These are phyloP conservation scores for Diaporthe ampelina DNA, from an alignment of 2,329 filamentous ascomycete genomes.

Conservation along the genomic window DNA sequence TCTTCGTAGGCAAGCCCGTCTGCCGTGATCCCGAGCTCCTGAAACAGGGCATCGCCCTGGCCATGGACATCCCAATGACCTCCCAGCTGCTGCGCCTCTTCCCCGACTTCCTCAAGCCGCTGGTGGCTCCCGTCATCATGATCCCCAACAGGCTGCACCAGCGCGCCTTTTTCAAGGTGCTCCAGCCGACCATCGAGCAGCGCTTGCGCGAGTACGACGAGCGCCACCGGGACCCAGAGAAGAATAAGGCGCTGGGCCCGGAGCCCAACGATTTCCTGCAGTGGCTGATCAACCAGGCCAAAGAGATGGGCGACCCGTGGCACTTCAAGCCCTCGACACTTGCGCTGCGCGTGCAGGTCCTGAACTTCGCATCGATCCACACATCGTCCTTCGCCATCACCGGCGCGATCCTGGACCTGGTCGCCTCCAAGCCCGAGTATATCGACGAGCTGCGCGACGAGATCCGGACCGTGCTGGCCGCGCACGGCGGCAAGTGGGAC, in stretches of 20 bases:
- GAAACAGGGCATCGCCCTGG: conserved; percentile 35
- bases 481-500: conserved; percentile 47
- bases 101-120: conserved; percentile 41
- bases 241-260: conserved; percentile 38
- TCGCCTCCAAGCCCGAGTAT: conserved; percentile 42
- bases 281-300: conserved; percentile 38
- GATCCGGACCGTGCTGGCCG: conserved; percentile 46
- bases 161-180: conserved; percentile 41
- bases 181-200: conserved; percentile 42
- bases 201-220: conserved; percentile 43
- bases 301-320: conserved; percentile 34
- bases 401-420: conserved; percentile 54
- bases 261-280: conserved; percentile 44
- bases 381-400: conserved; percentile 56
- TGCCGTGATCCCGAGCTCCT: conserved; percentile 45
- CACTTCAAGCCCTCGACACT: conserved; percentile 23
- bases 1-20: conserved; percentile 50
- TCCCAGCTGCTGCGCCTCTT: conserved; percentile 42
- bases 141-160: conserved; percentile 44
- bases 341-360: conserved; percentile 36
- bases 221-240: conserved; percentile 31
- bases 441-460: conserved; percentile 53
- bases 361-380: conserved; percentile 54
- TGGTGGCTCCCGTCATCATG: conserved; percentile 43
- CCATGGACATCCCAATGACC: conserved; percentile 41